phyloP scores from a whole-genome alignment of 768 basidiomycete species.

The Mycena alexandri region DNA sequence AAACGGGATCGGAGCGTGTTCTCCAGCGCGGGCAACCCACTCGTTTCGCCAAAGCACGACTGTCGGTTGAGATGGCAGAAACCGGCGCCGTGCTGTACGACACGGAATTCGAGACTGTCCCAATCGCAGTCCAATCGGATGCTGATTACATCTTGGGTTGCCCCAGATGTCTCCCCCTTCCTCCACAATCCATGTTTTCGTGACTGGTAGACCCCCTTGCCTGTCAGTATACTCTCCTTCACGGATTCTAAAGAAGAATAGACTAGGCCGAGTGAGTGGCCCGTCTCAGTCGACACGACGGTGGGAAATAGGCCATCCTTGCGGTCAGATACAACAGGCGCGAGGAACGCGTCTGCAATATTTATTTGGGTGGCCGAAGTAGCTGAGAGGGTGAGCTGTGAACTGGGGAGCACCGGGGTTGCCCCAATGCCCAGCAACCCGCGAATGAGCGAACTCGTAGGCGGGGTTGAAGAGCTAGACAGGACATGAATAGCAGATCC shows the following conservation, averaged over 20 bases:
- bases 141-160: conserved; percentile 87
- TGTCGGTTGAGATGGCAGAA: conserved; percentile 93
- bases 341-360: conserved; percentile 88
- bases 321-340: conserved; percentile 86
- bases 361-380: conserved; percentile 74
- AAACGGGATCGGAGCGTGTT: conserved; percentile 80
- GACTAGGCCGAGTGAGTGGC: conserved; percentile 89
- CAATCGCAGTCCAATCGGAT: conserved; percentile 93
- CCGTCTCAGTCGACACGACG: conserved; percentile 84
- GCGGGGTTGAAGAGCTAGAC: conserved; percentile 59
- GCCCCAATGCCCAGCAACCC: conserved; percentile 71
- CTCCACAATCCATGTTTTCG: conserved; percentile 96
- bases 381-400: conserved; percentile 71
- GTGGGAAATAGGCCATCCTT: conserved; percentile 95
- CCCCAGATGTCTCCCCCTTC: conserved; percentile 96
- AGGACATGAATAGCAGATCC: conserved; percentile 75
- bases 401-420: conserved; percentile 77
- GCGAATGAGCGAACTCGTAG: conserved; percentile 71
- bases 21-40: conserved; percentile 88
- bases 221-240: conserved; percentile 86
- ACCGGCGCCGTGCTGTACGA: conserved; percentile 89
- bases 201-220: conserved; percentile 96
- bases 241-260: conserved; percentile 94
- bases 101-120: conserved; percentile 92
- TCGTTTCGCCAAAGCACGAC: conserved; percentile 89